Base-by-base conservation (phyloP, 192 early-diverging fungal genomes). In the Backusella australiensis region DNA sequence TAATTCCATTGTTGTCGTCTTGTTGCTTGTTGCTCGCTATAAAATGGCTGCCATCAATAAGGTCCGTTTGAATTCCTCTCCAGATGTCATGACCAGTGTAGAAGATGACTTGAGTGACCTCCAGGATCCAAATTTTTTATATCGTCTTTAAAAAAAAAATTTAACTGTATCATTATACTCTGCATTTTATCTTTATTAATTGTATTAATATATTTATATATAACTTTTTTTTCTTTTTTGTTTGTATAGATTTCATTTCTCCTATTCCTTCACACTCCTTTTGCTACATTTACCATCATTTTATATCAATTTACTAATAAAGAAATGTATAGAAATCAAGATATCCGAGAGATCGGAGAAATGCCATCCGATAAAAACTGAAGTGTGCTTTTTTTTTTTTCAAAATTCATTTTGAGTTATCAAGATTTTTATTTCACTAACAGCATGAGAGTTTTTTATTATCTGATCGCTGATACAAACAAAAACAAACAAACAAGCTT, bases 81-180 rank as follows among this genome's bases (percentile, higher is more conserved):
- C 74, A 3, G 38, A 39, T 34, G 46, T 68, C 1, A 67, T 49
- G 41, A 46, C 66, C 8, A 67, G 42, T 4, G 74, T 46, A 9
- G 74, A 67, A n/a, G 74, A 68, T 34, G 74, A 75, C 34, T 42
- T 75, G 38, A 75, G 39, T 19, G 74, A 75, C 15, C 14, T 75
- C 11, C 41, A 67, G 7, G 63, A 75, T 34, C 41, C 63, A 19
- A 75, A 75, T n/a, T 68, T 75, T 67, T 42, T 75, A 35, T 75
- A 75, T 75, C 39, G 66, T 1, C 65, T 75, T n/a, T 75, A 66
- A 68, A 41, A 53, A 53, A 26, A 53, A 26, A 59, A 59, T 3
- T 59, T 26, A 59, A 21, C 11, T 59, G 21, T 59, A 59, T 26
- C 23, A 59, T 59, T 59, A 23, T 23, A 59, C 23, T 11, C 53